Evolutionary conservation across 1,139 yeast genomes (phyloP).

Genomic region (Kurtzmaniella quercitrusa): DNA sequence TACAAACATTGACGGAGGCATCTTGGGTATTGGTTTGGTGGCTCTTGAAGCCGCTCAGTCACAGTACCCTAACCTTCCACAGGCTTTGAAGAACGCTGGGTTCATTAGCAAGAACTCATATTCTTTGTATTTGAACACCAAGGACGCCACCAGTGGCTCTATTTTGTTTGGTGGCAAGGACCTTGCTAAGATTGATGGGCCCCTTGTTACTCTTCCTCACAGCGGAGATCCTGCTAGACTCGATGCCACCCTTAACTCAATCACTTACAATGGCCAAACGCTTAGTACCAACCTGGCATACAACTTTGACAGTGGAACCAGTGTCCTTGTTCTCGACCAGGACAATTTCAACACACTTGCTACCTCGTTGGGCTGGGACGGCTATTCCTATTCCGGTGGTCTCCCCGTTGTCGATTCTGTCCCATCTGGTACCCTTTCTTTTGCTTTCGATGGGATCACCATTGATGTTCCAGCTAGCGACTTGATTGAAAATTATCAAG

Average conservation of each 20-base stretch:
- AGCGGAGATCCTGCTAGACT: constrained; percentile 12
- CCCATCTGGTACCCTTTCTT: constrained; percentile 20
- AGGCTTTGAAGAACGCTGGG: constrained; percentile 22
- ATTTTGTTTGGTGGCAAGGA: constrained; percentile 20
- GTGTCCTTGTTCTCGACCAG: constrained; percentile 24
- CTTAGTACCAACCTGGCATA: background rate
- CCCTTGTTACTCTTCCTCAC: constrained; percentile 12
- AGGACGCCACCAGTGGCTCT: constrained; percentile 15
- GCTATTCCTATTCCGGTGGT: constrained; percentile 14
- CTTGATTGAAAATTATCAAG: no score
- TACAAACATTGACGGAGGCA: constrained; percentile 16
- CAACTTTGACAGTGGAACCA: constrained; percentile 22
- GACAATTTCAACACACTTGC: constrained; percentile 16
- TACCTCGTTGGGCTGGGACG: constrained; percentile 1
- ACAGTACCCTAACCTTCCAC: constrained; percentile 23
- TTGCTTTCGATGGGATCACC: constrained; percentile 15
- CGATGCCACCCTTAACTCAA: constrained; percentile 2
- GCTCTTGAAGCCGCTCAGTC: constrained; percentile 29
- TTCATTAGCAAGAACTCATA: constrained; percentile 24
- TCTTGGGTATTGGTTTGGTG: constrained; percentile 43
- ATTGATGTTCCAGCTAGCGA: constrained; percentile 10
- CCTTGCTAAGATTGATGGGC: constrained; percentile 14
- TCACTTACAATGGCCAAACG: background rate
- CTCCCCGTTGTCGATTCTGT: constrained; percentile 4
- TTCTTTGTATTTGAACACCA: constrained; percentile 27